These are phyloP conservation scores for Bipolaris oryzae DNA, from an alignment of 2,329 filamentous ascomycete species.

Conservation along the genomic window DNA sequence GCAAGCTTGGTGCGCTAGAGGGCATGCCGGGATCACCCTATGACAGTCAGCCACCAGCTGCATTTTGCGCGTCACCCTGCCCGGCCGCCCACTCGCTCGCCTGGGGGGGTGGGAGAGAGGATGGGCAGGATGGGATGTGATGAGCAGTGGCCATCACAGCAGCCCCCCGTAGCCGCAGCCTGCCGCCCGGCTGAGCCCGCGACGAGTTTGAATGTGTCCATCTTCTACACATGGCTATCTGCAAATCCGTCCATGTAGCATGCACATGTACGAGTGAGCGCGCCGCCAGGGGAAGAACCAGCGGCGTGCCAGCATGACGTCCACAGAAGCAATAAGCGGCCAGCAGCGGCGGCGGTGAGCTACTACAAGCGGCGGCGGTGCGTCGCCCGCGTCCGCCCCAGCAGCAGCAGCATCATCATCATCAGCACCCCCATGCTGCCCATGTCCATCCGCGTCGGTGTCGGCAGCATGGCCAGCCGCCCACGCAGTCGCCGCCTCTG, in stretches of 20 bases:
- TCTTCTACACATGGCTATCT: background rate
- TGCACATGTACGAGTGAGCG: background rate
- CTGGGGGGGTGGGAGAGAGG: too few species aligned
- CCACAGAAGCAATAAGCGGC: constrained; percentile 9
- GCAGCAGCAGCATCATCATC: background rate
- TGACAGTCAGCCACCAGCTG: constrained; percentile 21
- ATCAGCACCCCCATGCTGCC: background rate
- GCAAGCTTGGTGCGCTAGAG: constrained; percentile 18
- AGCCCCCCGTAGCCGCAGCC: too few species aligned
- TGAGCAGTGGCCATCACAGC: background rate
- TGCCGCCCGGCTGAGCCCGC: too few species aligned
- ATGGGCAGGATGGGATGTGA: too few species aligned
- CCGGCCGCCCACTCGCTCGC: background rate
- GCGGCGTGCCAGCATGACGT: constrained; percentile 10
- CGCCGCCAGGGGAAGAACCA: background rate
- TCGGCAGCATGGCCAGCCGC: background rate
- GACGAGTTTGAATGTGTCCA: background rate
- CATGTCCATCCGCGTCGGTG: too few species aligned
- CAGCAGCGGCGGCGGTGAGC: constrained; percentile 22
- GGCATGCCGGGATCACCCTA: constrained; percentile 26
- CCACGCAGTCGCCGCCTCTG: background rate
- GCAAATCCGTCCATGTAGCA: background rate
- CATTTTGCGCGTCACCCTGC: constrained; percentile 11
- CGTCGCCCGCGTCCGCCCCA: constrained; percentile 9
- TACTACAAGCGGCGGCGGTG: background rate